phyloP scores from a whole-genome alignment of 495 filamentous ascomycete species.

The Tuber aestivum region DNA sequence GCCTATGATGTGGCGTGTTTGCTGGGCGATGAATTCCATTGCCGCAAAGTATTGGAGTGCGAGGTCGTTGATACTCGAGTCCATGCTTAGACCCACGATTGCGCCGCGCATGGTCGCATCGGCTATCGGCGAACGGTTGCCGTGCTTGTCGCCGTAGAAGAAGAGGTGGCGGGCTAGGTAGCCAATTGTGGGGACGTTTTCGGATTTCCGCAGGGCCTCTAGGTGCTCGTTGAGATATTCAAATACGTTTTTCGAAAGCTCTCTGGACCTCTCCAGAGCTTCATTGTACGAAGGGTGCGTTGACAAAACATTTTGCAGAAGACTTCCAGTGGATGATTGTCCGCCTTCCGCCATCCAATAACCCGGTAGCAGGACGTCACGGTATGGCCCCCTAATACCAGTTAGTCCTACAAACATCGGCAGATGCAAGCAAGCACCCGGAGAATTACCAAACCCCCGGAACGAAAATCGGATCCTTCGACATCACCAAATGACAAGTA shows the following conservation, averaged over 20 bases:
- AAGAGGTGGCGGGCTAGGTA: slow-evolving; percentile 88
- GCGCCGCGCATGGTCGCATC: slow-evolving; percentile 87
- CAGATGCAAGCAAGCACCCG: background rate
- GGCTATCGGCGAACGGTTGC: slow-evolving; percentile 88
- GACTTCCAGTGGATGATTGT: slow-evolving; percentile 88
- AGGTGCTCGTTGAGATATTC: slow-evolving; percentile 90
- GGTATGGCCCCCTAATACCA: slow-evolving; percentile 64
- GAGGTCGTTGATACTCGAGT: slow-evolving; percentile 76
- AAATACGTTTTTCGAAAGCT: slow-evolving; percentile 77
- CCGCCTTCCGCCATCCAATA: slow-evolving; percentile 97
- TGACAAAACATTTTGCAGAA: slow-evolving; percentile 87
- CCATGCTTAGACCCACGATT: slow-evolving; percentile 74
- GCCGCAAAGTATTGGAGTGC: slow-evolving; percentile 88
- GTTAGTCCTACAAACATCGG: slow-evolving; percentile 6
- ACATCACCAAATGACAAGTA: slow-evolving; percentile 96
- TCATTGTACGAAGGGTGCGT: slow-evolving; percentile 83
- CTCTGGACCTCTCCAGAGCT: slow-evolving; percentile 66
- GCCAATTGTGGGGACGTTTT: slow-evolving; percentile 66
- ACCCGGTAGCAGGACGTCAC: slow-evolving; percentile 81
- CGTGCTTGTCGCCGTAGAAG: slow-evolving; percentile 98
- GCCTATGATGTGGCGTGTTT: slow-evolving; percentile 91
- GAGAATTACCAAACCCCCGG: slow-evolving; percentile 68
- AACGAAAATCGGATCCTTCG: slow-evolving; percentile 80
- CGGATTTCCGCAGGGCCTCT: slow-evolving; percentile 61
- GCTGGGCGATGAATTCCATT: slow-evolving; percentile 94